These are phyloP conservation scores for Rossbeevera mucosa DNA, from an alignment of 768 basidiomycete genomes.

Conservation along the genomic window DNA sequence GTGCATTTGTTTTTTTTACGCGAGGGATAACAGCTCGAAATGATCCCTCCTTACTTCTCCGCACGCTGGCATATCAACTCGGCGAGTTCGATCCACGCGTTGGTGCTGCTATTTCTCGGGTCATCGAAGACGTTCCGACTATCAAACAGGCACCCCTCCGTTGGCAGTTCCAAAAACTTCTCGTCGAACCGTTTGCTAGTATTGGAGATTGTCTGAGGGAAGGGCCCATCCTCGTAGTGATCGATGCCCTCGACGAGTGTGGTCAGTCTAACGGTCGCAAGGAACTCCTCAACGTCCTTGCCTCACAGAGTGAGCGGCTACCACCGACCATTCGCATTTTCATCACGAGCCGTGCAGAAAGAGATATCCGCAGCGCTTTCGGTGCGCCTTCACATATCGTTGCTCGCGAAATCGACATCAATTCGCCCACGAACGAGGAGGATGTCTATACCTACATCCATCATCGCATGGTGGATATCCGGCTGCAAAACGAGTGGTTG, in stretches of 20 bases:
- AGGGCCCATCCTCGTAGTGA: constrained; percentile 31
- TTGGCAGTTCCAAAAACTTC: constrained; percentile 32
- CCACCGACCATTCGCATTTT: constrained; percentile 29
- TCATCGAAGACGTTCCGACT: constrained; percentile 24
- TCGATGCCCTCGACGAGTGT: constrained; percentile 36
- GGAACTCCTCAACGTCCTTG: constrained; percentile 29
- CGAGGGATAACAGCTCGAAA: constrained; percentile 28
- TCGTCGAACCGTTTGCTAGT: constrained; percentile 29
- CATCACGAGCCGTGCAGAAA: constrained; percentile 32
- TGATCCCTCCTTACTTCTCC: constrained; percentile 28
- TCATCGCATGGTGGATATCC: constrained; percentile 25
- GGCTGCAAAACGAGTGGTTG: constrained; percentile 25
- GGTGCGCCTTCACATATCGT: constrained; percentile 8
- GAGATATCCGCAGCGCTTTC: constrained; percentile 22
- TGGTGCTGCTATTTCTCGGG: constrained; percentile 21
- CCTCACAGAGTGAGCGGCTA: constrained; percentile 15
- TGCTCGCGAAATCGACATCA: constrained; percentile 24
- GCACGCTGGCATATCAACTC: constrained; percentile 35
- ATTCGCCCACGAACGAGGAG: constrained; percentile 19
- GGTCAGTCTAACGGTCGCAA: constrained; percentile 19
- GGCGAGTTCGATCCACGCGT: constrained; percentile 31
- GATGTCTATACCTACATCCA: constrained; percentile 26
- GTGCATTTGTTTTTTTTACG: constrained; percentile 34
- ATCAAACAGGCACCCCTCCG: constrained; percentile 28
- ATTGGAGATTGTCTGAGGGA: constrained; percentile 14